Percentiles rank a stretch among this genome's conserved stretches.
Conservation (phyloP, 352 stramenopile genomes). For the Pelagophyceae sp. region DNA sequence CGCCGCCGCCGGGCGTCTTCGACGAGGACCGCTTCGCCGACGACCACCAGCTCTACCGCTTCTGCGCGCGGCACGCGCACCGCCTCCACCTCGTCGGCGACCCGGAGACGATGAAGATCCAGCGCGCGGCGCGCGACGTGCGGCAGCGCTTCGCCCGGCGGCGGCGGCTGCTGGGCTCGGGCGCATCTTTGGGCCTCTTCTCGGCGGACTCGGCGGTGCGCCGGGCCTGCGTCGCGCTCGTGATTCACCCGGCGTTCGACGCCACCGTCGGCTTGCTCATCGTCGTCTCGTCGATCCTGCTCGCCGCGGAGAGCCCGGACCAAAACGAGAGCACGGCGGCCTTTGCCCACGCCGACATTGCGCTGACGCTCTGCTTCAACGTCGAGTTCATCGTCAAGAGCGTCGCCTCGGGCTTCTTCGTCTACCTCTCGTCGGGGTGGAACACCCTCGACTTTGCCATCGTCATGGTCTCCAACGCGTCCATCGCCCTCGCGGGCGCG, state of each 20-base stretch:
- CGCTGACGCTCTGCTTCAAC: constrained; percentile 59
- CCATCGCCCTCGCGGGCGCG: constrained; percentile 24
- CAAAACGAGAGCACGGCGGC: not conserved
- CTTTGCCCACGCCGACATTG: not conserved
- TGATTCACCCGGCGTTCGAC: constrained; percentile 37
- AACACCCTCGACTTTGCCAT: constrained; percentile 72
- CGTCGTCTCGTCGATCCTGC: constrained; percentile 36
- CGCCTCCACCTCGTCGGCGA: constrained; percentile 11
- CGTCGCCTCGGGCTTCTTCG: constrained; percentile 41
- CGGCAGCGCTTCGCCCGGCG: constrained; percentile 19
- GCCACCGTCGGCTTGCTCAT: constrained; percentile 36
- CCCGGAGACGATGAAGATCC: not conserved
- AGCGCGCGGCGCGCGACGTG: not conserved
- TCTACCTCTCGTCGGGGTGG: constrained; percentile 65
- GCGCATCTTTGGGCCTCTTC: constrained; percentile 49
- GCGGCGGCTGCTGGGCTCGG: not conserved
- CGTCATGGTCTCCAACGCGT: constrained; percentile 35
- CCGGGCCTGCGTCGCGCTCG: constrained; percentile 18
- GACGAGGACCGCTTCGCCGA: not conserved
- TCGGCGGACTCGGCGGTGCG: constrained; percentile 17
- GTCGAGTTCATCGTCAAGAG: constrained; percentile 64
- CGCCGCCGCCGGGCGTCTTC: not conserved
- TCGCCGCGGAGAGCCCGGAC: constrained; percentile 42
- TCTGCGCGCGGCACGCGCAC: not conserved
- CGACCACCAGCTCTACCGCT: constrained; percentile 16